Base-by-base conservation (phyloP, 2,329 filamentous ascomycete species). In the Didymella arachidicola region DNA sequence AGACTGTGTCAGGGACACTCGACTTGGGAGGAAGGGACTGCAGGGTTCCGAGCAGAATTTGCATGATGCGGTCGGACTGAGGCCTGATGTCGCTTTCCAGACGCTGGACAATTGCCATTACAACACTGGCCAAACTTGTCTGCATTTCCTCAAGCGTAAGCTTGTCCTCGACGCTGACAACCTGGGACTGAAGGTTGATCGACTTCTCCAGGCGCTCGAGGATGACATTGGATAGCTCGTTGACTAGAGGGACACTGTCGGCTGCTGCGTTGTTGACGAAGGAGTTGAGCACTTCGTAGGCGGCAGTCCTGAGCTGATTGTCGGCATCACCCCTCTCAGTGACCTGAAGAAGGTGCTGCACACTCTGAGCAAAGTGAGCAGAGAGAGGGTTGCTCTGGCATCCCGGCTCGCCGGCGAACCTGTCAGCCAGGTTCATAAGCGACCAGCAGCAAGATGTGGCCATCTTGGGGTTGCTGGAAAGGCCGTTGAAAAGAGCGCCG, bases 391-490 rank as follows among this genome's bases (percentile, higher is more conserved):
- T 99, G 47, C 83, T 83, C 70, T 89, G 83, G 60, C 89, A 89
- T 48, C 91, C 92, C 55, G 89, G 85, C 54, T 97, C 93, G 57
- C 93, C 92, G 29, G 93, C 91, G 76, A 98, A 99, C 61, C 93
- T 90, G 76, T 99, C 95, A 11, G 95, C 94, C 74, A 99, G 82
- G 80, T 98, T 99, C 92, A 99, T 98, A 67, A 99, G 82, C 30
- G 95, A 93, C 95, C 96, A 97, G 82, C 95, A 99, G 87, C 95
- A 98, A 29, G 95, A 99, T 54, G 92, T 89, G 30, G 94, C 95
- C 89, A 99, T 99, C 86, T 96, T 97, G 60, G 93, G 90, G 76
- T 90, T 95, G 80, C 91, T 94, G 59, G 92, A 87, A 59, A 99
- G 85, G 49, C 94, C 95, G 68, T 89, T 87, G 82, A 99, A 99